Evolutionary conservation across 73 alveolate species (phyloP).

Genomic region (Effrenium voratum): DNA sequence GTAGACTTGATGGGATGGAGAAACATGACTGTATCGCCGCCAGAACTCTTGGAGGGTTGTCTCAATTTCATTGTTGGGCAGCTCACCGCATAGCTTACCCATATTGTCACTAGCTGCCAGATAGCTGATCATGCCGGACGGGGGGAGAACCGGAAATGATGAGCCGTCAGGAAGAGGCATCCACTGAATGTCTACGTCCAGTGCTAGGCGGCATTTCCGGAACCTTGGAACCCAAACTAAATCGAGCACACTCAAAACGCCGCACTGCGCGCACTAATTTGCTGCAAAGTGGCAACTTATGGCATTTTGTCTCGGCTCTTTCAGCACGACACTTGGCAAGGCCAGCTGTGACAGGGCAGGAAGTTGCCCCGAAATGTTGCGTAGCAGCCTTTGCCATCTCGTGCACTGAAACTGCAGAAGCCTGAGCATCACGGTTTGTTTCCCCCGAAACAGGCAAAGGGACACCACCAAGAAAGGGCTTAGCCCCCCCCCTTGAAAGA

Average conservation of each 20-base stretch:
- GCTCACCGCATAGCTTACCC: too few relatives aligned
- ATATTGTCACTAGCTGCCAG: too few relatives aligned
- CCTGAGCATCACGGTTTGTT: neutral
- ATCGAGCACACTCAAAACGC: neutral
- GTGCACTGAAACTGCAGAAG: slow-evolving; percentile 17
- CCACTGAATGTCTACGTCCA: slow-evolving; percentile 6
- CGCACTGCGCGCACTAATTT: too few relatives aligned
- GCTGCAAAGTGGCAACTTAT: neutral
- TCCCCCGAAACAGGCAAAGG: neutral
- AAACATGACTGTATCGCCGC: neutral
- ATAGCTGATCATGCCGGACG: too few relatives aligned
- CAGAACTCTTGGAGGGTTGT: neutral
- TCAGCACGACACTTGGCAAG: neutral
- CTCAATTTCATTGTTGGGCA: too few relatives aligned
- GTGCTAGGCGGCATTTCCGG: neutral
- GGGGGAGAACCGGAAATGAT: too few relatives aligned
- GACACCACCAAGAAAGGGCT: neutral
- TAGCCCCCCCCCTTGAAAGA: neutral
- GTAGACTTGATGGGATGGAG: neutral
- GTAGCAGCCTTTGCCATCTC: slow-evolving; percentile 13
- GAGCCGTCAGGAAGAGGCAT: neutral
- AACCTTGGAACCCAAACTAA: neutral
- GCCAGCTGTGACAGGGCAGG: neutral
- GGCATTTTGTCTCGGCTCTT: neutral
- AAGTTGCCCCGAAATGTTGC: neutral